Evolutionary conservation across 1,284 basidiomycete species (phyloP).

Genomic region (Trichosporon sp.): DNA sequence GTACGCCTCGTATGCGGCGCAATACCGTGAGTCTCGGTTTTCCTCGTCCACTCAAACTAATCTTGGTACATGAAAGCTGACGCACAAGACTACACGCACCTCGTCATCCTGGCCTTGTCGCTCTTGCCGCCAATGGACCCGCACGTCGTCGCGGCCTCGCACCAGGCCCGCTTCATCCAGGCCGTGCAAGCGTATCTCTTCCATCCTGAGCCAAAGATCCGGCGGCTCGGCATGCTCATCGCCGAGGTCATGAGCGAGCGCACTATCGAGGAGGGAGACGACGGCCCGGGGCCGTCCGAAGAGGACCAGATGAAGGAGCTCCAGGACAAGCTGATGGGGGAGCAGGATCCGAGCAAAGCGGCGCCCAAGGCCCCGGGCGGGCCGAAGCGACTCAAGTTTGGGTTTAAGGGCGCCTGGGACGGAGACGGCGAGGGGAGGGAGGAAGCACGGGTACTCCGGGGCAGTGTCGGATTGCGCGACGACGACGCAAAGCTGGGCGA

Average conservation of each 20-base stretch:
- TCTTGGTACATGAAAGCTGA: neutral
- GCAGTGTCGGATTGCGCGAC: conserved; percentile 56
- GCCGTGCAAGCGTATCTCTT: conserved; percentile 71
- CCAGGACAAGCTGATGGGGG: conserved; percentile 38
- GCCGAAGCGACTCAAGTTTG: conserved; percentile 69
- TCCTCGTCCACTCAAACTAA: too few species aligned
- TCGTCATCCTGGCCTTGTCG: conserved; percentile 63
- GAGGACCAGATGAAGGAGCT: conserved; percentile 42
- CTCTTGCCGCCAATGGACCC: conserved; percentile 57
- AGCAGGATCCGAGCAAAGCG: conserved; percentile 23
- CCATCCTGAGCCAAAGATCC: conserved; percentile 70
- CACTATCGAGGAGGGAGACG: conserved; percentile 23
- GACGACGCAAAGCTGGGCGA: conserved; percentile 47
- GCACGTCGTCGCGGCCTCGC: conserved; percentile 45
- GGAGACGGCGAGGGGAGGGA: conserved; percentile 64
- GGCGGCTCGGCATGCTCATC: conserved; percentile 88
- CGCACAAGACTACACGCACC: conserved; percentile 60
- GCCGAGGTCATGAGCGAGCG: conserved; percentile 62
- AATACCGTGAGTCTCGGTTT: conserved; percentile 42
- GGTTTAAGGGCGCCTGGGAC: conserved; percentile 64
- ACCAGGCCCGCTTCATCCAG: conserved; percentile 63
- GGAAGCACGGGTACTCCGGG: conserved; percentile 62
- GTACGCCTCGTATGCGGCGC: conserved; percentile 41
- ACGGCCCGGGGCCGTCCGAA: neutral
- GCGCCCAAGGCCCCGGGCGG: conserved; percentile 7